Conservation (phyloP, 2,329 filamentous ascomycete species). For the Colletotrichum cuscutae region DNA sequence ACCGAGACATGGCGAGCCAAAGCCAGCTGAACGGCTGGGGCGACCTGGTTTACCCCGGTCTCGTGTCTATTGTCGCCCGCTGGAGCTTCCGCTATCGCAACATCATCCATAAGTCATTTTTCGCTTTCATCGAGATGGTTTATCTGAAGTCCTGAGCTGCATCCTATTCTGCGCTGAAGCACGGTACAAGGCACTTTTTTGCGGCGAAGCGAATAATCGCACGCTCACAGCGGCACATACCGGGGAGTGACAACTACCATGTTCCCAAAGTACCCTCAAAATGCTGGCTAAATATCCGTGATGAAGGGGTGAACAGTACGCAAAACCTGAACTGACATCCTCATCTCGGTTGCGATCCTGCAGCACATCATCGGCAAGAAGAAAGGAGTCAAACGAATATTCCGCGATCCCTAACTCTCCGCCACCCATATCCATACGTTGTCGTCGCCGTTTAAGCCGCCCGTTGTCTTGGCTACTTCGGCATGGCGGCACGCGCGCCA, state of each 20-base stretch:
- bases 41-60: conserved; percentile 8
- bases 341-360: conserved; percentile 20
- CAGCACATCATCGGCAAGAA: neutral
- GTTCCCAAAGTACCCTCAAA: neutral
- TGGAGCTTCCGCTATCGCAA: neutral
- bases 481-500: conserved; percentile 31
- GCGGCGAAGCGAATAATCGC: neutral
- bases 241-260: neutral
- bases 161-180: too few species aligned
- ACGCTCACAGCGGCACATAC: neutral
- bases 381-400: neutral
- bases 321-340: neutral
- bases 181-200: neutral
- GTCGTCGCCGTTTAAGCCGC: neutral
- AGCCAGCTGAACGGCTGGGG: neutral
- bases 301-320: neutral
- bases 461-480: conserved; percentile 23
- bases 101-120: neutral
- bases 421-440: neutral
- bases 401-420: neutral
- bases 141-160: neutral
- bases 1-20: conserved; percentile 13
- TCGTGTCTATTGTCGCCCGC: neutral
- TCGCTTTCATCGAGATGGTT: neutral
- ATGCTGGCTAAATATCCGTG: neutral